Evolutionary conservation across 2,329 filamentous ascomycete species (phyloP).

Genomic region (Pseudocercospora vitis): DNA sequence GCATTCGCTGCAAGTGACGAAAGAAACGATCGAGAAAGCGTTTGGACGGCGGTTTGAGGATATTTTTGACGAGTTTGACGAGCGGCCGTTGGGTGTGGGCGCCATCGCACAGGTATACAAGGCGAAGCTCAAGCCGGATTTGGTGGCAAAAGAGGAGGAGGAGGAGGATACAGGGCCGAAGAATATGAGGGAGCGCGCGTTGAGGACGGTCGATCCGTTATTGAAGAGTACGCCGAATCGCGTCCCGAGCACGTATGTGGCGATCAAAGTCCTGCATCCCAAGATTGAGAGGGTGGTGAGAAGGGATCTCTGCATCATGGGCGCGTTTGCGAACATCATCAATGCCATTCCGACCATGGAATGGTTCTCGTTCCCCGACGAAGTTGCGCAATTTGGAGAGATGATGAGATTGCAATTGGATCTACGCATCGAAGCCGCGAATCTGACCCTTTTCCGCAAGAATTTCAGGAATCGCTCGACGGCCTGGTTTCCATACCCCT

Average conservation of each 20-base stretch:
- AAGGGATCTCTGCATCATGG: constrained; percentile 93
- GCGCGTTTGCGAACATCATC: constrained; percentile 79
- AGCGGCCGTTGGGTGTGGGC: constrained; percentile 84
- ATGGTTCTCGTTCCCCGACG: constrained; percentile 94
- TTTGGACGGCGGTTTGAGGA: constrained; percentile 83
- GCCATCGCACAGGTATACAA: constrained; percentile 98
- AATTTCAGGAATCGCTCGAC: constrained; percentile 88
- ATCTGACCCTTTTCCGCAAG: constrained; percentile 81
- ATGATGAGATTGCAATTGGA: constrained; percentile 99
- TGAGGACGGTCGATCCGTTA: constrained; percentile 78
- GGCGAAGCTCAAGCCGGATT: constrained; percentile 79
- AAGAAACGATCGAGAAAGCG: constrained; percentile 73
- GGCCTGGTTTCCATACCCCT: constrained; percentile 96
- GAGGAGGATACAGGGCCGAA: constrained; percentile 37
- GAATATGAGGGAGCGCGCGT: constrained; percentile 67
- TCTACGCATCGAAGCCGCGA: constrained; percentile 89
- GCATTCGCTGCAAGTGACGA: constrained; percentile 79
- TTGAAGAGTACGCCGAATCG: constrained; percentile 82
- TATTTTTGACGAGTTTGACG: constrained; percentile 94
- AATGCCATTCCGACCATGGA: constrained; percentile 91
- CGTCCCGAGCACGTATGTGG: constrained; percentile 88
- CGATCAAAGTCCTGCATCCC: constrained; percentile 93
- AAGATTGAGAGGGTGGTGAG: constrained; percentile 84
- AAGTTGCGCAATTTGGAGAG: constrained; percentile 89
- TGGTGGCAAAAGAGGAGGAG: constrained; percentile 56